phyloP scores from a whole-genome alignment of 805 yeast species.

The Jamesozyma spencerorum region DNA sequence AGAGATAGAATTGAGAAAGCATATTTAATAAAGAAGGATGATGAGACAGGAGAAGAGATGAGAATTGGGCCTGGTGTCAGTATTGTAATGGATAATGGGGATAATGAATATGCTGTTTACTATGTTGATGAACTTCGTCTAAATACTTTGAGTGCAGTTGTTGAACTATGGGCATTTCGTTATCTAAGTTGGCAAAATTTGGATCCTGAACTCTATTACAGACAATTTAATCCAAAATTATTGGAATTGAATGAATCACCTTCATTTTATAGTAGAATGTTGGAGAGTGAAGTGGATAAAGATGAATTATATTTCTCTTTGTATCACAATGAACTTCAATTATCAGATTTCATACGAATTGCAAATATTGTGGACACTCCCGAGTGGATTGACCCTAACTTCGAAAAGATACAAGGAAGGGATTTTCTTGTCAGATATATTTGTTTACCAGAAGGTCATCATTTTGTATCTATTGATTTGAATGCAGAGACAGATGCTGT shows the following conservation, averaged over 20 bases:
- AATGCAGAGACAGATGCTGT: slow-evolving; percentile 5
- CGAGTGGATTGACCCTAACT: slow-evolving; percentile 16
- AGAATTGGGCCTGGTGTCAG: slow-evolving; percentile 44
- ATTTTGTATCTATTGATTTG: slow-evolving; percentile 11
- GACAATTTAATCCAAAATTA: slow-evolving; percentile 10
- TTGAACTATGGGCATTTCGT: slow-evolving; percentile 40
- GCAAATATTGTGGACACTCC: slow-evolving; percentile 35
- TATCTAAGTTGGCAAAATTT: slow-evolving; percentile 35
- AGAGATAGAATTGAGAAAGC: slow-evolving; percentile 4
- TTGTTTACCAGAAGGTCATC: slow-evolving; percentile 12
- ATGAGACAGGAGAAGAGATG: slow-evolving; percentile 32
- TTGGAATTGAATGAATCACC: slow-evolving; percentile 10
- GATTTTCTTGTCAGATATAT: slow-evolving; percentile 13
- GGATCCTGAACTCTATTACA: slow-evolving; percentile 19
- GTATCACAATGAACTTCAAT: slow-evolving; percentile 32
- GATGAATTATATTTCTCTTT: slow-evolving; percentile 50
- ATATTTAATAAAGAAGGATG: slow-evolving; percentile 29
- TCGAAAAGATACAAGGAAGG: not conserved
- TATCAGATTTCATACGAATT: slow-evolving; percentile 34
- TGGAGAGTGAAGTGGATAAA: slow-evolving; percentile 13
- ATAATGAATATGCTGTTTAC: slow-evolving; percentile 31
- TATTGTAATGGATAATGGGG: slow-evolving; percentile 32
- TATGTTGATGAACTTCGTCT: slow-evolving; percentile 40
- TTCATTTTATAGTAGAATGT: slow-evolving; percentile 7
- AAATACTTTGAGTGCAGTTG: slow-evolving; percentile 36